These are phyloP conservation scores for Colletotrichum viniferum DNA, from an alignment of 2,329 filamentous ascomycete species.

Conservation along the genomic window DNA sequence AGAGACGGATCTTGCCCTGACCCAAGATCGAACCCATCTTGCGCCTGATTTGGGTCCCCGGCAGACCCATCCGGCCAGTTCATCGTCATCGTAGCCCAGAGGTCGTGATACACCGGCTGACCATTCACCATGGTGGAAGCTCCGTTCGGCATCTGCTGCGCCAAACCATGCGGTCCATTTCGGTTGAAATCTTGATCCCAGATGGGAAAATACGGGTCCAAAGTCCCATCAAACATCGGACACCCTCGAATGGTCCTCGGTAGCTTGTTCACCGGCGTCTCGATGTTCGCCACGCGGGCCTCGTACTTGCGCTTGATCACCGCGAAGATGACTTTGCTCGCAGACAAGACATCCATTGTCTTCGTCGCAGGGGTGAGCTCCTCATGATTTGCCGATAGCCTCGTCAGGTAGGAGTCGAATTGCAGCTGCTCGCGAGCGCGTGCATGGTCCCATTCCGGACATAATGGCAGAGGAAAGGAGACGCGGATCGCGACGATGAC, in stretches of 20 bases:
- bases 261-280: conserved; percentile 25
- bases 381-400: conserved; percentile 32
- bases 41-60: background rate
- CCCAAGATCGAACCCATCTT: background rate
- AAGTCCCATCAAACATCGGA: conserved; percentile 56
- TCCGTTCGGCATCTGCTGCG: background rate
- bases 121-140: conserved; percentile 13
- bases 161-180: background rate
- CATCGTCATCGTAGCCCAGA: conserved; percentile 55
- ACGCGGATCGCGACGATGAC: conserved; percentile 50
- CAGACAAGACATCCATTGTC: conserved; percentile 46
- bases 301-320: conserved; percentile 52
- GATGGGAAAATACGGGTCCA: conserved; percentile 48
- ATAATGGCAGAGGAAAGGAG: conserved; percentile 47
- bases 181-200: conserved; percentile 45
- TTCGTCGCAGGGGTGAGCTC: conserved; percentile 28
- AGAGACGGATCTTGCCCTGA: background rate
- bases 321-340: conserved; percentile 49
- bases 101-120: conserved; percentile 41
- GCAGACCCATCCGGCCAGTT: conserved; percentile 38
- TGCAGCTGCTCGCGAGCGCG: conserved; percentile 43
- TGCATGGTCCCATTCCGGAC: conserved; percentile 36
- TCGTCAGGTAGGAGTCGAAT: conserved; percentile 42
- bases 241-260: conserved; percentile 36
- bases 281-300: conserved; percentile 39